Evolutionary conservation across 345 rosid species (phyloP).

Genomic region (Capsella bursapastoris): DNA sequence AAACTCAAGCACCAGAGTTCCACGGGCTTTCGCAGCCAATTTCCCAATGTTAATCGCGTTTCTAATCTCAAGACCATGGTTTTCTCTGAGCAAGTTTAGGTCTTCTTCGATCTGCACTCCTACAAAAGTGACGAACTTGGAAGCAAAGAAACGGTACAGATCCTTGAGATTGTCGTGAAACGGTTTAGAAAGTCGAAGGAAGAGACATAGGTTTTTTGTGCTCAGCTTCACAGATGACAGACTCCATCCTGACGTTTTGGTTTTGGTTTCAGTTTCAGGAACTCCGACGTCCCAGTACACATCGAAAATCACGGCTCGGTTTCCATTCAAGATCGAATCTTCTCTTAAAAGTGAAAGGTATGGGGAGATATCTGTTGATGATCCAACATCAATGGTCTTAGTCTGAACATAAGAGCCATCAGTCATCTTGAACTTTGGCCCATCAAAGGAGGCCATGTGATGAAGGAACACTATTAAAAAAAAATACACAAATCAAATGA

Average conservation of each 20-base stretch:
- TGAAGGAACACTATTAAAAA: neutral
- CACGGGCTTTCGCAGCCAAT: constrained; percentile 36
- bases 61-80: constrained; percentile 39
- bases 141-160: constrained; percentile 42
- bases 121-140: constrained; percentile 43
- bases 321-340: constrained; percentile 32
- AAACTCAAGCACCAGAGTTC: constrained; percentile 38
- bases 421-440: constrained; percentile 42
- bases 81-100: constrained; percentile 37
- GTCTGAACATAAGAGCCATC: constrained; percentile 43
- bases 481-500: constrained; percentile 2
- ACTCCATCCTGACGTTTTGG: constrained; percentile 34
- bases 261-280: neutral
- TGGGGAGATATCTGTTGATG: constrained; percentile 36
- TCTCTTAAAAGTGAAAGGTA: constrained; percentile 42
- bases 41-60: constrained; percentile 34
- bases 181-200: constrained; percentile 30
- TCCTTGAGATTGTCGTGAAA: constrained; percentile 37
- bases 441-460: constrained; percentile 41
- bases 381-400: constrained; percentile 33
- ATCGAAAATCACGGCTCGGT: constrained; percentile 37
- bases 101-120: constrained; percentile 44
- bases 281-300: constrained; percentile 31
- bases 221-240: constrained; percentile 42
- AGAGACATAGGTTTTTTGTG: constrained; percentile 38